Percentiles rank a stretch among this genome's conserved stretches.
Conservation (phyloP, 2,329 filamentous ascomycete genomes). For the Fusarium tanahbumbuense region DNA sequence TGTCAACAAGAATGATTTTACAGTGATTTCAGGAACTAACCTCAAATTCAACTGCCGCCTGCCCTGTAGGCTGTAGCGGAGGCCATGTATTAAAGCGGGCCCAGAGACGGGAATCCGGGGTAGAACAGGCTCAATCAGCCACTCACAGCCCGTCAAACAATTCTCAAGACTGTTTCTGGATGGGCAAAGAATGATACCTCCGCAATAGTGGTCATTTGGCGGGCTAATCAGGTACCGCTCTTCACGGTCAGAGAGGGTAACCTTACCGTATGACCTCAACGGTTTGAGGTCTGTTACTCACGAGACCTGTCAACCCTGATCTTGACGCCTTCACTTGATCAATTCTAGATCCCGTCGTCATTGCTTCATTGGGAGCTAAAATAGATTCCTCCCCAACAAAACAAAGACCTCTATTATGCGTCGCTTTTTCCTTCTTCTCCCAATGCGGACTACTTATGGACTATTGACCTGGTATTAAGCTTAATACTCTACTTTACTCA, state of each 20-base stretch:
- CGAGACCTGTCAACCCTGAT: conserved; percentile 40
- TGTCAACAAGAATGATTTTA: neutral
- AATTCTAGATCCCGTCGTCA: conserved; percentile 5
- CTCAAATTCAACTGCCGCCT: conserved; percentile 13
- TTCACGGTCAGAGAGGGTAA: neutral
- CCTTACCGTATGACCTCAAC: conserved; percentile 44
- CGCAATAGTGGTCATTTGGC: conserved; percentile 4
- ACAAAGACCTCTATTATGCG: conserved; percentile 11
- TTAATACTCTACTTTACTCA: neutral
- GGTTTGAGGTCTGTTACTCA: conserved; percentile 28
- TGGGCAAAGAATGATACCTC: conserved; percentile 11
- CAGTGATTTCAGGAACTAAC: neutral
- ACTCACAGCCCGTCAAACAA: conserved; percentile 31
- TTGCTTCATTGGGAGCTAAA: conserved; percentile 4
- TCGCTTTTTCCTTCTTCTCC: neutral
- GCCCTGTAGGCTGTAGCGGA: conserved; percentile 4
- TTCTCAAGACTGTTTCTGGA: neutral
- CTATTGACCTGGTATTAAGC: neutral
- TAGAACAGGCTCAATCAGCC: conserved; percentile 29
- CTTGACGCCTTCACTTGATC: conserved; percentile 36
- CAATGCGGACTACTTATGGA: conserved; percentile 4
- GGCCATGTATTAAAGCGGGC: conserved; percentile 3
- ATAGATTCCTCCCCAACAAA: conserved; percentile 7
- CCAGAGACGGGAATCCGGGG: conserved; percentile 40
- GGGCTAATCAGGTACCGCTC: conserved; percentile 16